Evolutionary conservation across 2,329 filamentous ascomycete genomes (phyloP), one percentile per base, ranked within the genome.

Genomic region (Colletotrichum neosansevieriae): DNA sequence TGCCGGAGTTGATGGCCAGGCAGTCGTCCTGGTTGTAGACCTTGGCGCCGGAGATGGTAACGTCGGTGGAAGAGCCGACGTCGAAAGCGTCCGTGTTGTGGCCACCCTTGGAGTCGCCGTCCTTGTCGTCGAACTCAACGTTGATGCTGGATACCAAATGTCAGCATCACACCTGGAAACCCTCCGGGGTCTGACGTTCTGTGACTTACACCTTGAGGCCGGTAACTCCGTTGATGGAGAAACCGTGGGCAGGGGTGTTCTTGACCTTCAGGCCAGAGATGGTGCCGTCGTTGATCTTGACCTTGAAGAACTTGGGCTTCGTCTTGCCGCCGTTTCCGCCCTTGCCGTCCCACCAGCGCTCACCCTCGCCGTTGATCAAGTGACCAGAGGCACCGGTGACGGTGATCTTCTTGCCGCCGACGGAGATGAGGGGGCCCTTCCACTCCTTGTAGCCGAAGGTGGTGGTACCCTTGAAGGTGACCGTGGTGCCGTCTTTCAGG

Each of bases 381-480:
- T 81, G 81, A 24, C 85, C 89, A 0, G 78, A 73, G 17, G 84
- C 83, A 53, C 86, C 86, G 7, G 80, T 80, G 53, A 91, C 81
- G 34, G 81, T 83, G 72, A 91, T 83, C 69, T 81, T 79, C 38
- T 79, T 86, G 42, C 90, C 90, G 1, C 85, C 85, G 70, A 92
- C 81, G 32, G 84, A 83, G 73, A 92, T 83, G 11, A 92, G 81
- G 54, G 89, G 90, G 0, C 90, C 90, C 1, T 77, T 76, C 90
- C 89, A 92, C 73, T 90, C 86, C 71, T 87, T 81, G 79, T 91
- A 91, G 19, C 83, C 89, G 73, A 90, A 92, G 63, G 86, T 88
- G 19, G 90, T 92, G 17, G 82, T 87, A 44, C 90, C 91, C 67
- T 87, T 77, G 77, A 92, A 92, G 73, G 85, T 86, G 70, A 71